phyloP scores from a whole-genome alignment of 306 rosid genomes.

The Hylodesmum podocarpum region DNA sequence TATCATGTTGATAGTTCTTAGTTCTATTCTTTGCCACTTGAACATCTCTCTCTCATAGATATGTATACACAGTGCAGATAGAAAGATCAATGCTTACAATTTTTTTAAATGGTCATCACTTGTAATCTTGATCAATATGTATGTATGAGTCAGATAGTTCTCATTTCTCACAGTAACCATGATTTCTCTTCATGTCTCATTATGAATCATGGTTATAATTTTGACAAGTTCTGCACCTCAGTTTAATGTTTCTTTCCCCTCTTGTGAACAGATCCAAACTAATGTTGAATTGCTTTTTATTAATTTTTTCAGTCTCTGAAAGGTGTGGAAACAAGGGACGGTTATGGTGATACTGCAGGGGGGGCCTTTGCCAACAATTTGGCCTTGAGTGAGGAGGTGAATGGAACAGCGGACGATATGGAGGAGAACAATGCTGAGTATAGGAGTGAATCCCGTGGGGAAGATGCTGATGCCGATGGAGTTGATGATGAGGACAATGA shows the following conservation, averaged over 20 bases:
- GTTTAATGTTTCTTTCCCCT: background rate
- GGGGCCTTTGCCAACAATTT: constrained; percentile 30
- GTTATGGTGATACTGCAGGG: constrained; percentile 41
- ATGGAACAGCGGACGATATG: constrained; percentile 55
- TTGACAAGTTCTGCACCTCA: background rate
- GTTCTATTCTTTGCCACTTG: background rate
- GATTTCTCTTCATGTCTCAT: background rate
- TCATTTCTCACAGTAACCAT: background rate
- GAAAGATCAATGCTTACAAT: background rate
- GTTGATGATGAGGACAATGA: constrained; percentile 52
- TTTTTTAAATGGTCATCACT: background rate
- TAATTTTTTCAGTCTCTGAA: constrained; percentile 50
- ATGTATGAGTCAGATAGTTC: background rate
- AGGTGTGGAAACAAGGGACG: constrained; percentile 43
- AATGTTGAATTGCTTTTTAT: background rate
- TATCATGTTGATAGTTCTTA: background rate
- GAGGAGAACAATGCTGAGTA: constrained; percentile 46
- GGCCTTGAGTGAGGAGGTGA: constrained; percentile 87
- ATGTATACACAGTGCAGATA: background rate
- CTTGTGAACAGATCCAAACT: background rate
- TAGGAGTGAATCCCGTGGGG: constrained; percentile 60
- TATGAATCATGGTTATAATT: too few relatives aligned
- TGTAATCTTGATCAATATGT: background rate
- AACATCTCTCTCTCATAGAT: background rate
- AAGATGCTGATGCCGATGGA: constrained; percentile 43